Evolutionary conservation across 345 rosid species (phyloP).

Genomic region (Pistacia atlantica): DNA sequence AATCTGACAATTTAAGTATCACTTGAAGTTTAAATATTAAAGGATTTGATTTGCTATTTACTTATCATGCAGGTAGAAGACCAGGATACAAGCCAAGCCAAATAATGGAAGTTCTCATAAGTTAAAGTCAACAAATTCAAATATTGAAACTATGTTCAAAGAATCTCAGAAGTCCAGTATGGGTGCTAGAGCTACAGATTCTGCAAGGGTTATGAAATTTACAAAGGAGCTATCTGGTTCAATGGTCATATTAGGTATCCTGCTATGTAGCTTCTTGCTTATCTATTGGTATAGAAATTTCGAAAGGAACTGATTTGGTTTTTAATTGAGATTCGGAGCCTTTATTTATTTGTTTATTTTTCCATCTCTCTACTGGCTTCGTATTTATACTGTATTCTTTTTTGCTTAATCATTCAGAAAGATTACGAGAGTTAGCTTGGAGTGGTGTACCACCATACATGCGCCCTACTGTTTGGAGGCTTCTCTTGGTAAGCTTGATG

Average conservation of each 20-base stretch:
- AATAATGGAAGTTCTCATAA: constrained; percentile 43
- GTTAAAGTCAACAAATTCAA: constrained; percentile 49
- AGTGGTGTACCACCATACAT: constrained; percentile 94
- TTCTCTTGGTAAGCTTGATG: constrained; percentile 78
- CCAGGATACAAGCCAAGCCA: constrained; percentile 37
- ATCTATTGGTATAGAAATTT: background rate
- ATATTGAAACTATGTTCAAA: constrained; percentile 44
- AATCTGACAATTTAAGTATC: background rate
- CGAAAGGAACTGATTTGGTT: background rate
- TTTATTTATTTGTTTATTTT: background rate
- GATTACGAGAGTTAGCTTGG: constrained; percentile 91
- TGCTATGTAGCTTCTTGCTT: background rate
- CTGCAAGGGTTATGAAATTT: constrained; percentile 87
- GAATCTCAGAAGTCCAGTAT: constrained; percentile 54
- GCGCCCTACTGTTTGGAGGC: constrained; percentile 93
- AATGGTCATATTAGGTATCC: constrained; percentile 74
- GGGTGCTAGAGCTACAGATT: constrained; percentile 86
- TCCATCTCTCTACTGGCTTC: background rate
- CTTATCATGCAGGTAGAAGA: constrained; percentile 50
- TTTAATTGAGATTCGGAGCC: background rate
- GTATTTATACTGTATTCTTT: background rate
- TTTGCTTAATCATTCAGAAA: constrained; percentile 47
- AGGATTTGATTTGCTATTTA: background rate
- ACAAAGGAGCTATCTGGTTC: constrained; percentile 76
- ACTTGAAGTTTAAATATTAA: background rate